Evolutionary conservation across 306 rosid genomes (phyloP), one percentile per base, ranked within the genome.

Genomic region (Fragaria vesca): DNA sequence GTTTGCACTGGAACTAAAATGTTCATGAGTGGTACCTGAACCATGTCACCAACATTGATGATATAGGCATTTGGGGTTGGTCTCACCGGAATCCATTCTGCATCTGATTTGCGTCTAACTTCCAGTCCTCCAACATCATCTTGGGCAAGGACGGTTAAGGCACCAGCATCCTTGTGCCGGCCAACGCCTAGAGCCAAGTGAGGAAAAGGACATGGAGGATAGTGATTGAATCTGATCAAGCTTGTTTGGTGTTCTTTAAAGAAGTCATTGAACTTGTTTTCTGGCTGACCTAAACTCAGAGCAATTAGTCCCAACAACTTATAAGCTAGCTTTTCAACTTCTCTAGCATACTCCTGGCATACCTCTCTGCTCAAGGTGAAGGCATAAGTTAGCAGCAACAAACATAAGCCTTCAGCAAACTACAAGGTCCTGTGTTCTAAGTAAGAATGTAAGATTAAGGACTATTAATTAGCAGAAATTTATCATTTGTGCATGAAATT

Each of bases 151-250:
- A 92, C 78, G 32, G 93, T 92, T 34, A 95, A 68, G 57, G 81
- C 97, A 2, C 95, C 91, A 0, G 87, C 73, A 82, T 95, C 98
- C 80, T 90, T 95, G 86, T 95, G 98, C 5, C 67, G 97, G 11
- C 98, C 98, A 34, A 92, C 88, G 6, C 98, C 98, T 9, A 94
- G 93, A 55, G 90, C 97, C 4, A 90, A 82, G 61, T 88, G 77
- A 38, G 98, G 95, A 34, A 69, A 83, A 32, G 95, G 92, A 45
- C 97, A 92, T 4, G 90, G 88, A 20, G 98, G 97, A 73, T 94
- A 94, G 76, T 74, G 87, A 30, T 90, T 94, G 71, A 94, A 76
- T 60, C 98, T 68, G 45, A 87, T 62, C 34, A 78, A 10, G 81
- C 89, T 92, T 0, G 80, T 88, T 45, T 94, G 90, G n/a, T 92